Conservation (phyloP, 257 asterid genomes). For the Ajuga chamaepitys region DNA sequence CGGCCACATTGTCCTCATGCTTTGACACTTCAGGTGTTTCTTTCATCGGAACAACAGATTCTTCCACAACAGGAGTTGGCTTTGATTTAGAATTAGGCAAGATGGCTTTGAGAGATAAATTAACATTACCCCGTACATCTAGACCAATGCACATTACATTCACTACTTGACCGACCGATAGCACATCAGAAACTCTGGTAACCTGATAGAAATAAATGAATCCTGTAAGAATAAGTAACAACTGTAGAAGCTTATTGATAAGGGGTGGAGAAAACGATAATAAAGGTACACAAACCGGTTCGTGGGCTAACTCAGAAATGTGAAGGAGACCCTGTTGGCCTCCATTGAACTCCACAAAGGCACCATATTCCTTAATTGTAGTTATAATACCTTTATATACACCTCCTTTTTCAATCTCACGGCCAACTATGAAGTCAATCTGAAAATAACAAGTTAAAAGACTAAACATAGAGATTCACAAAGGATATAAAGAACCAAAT, state of each 20-base stretch:
- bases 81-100: slow-evolving; percentile 33
- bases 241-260: background rate
- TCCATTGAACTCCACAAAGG: slow-evolving; percentile 93
- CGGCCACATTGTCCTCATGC: slow-evolving; percentile 21
- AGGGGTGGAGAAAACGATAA: background rate
- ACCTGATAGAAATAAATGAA: slow-evolving; percentile 45
- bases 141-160: slow-evolving; percentile 82
- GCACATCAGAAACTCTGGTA: slow-evolving; percentile 64
- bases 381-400: slow-evolving; percentile 66
- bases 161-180: slow-evolving; percentile 73
- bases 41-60: slow-evolving; percentile 19
- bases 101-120: slow-evolving; percentile 84
- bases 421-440: slow-evolving; percentile 81
- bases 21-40: slow-evolving; percentile 32
- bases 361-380: slow-evolving; percentile 94
- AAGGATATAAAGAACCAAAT: slow-evolving; percentile 8
- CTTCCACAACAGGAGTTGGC: slow-evolving; percentile 18
- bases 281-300: slow-evolving; percentile 43
- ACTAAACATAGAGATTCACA: background rate
- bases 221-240: slow-evolving; percentile 12
- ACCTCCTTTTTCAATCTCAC: slow-evolving; percentile 81
- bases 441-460: slow-evolving; percentile 29
- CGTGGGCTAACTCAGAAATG: slow-evolving; percentile 83
- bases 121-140: slow-evolving; percentile 82
- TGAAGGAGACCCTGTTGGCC: slow-evolving; percentile 97